These are phyloP conservation scores for Phytophthora chlamydospora DNA, from an alignment of 352 stramenopile genomes.

Conservation along the genomic window DNA sequence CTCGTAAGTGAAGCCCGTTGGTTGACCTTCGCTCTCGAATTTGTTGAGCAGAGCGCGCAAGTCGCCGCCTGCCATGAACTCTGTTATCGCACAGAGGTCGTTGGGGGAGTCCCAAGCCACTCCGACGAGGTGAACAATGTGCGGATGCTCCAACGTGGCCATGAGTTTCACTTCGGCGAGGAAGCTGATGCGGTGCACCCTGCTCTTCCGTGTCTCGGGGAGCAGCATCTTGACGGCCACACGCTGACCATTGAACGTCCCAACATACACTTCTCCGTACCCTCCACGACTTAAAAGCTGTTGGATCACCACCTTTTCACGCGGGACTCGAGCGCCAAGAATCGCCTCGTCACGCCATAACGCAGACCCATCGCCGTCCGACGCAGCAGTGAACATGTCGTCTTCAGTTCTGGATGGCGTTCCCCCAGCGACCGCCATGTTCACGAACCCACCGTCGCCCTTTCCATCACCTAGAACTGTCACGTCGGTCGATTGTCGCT, in stretches of 20 bases:
- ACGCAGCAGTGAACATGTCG: no score
- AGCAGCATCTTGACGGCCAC: conserved; percentile 37
- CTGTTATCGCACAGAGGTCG: conserved; percentile 41
- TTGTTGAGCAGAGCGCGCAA: conserved; percentile 28
- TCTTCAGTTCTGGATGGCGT: background rate
- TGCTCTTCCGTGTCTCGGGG: conserved; percentile 6
- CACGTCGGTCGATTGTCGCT: background rate
- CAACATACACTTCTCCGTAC: conserved; percentile 30
- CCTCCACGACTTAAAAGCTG: conserved; percentile 22
- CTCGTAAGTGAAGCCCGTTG: conserved; percentile 22
- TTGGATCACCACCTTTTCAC: conserved; percentile 30
- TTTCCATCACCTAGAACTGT: background rate
- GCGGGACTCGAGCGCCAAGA: conserved; percentile 28
- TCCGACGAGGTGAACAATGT: conserved; percentile 45
- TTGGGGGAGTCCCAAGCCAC: conserved; percentile 43
- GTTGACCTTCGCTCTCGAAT: background rate
- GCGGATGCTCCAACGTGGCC: conserved; percentile 36
- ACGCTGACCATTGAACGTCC: conserved; percentile 10
- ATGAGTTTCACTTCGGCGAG: conserved; percentile 29
- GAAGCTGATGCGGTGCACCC: conserved; percentile 18
- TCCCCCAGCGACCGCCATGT: background rate
- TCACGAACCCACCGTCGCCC: background rate
- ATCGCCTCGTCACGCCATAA: conserved; percentile 24
- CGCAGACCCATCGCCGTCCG: background rate
- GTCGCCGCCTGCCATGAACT: conserved; percentile 42